Evolutionary conservation across 495 filamentous ascomycete genomes (phyloP).

Genomic region (Neurospora sp.): DNA sequence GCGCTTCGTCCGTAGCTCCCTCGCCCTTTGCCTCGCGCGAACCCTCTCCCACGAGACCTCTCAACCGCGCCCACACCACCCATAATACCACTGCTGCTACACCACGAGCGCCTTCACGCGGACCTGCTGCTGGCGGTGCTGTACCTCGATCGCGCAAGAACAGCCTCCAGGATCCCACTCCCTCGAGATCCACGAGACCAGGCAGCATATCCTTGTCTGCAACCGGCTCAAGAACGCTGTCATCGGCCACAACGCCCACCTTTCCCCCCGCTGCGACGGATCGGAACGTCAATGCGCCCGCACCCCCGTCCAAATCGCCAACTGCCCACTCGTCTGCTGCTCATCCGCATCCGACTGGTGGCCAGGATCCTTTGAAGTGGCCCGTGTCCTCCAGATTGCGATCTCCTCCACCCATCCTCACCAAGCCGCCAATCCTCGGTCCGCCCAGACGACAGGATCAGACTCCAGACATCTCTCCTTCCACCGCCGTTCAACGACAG

Average conservation of each 20-base stretch:
- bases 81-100: not conserved
- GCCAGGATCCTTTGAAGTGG: conserved; percentile 42
- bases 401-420: conserved; percentile 54
- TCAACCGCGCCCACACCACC: not conserved
- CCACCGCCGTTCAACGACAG: not conserved
- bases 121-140: not conserved
- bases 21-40: conserved; percentile 42
- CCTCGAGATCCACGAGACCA: conserved; percentile 44
- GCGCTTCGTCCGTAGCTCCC: conserved; percentile 31
- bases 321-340: conserved; percentile 7
- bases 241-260: conserved; percentile 50
- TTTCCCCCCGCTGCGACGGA: conserved; percentile 49
- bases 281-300: conserved; percentile 45
- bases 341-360: conserved; percentile 42
- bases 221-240: conserved; percentile 51
- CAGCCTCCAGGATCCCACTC: conserved; percentile 57
- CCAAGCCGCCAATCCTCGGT: conserved; percentile 23
- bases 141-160: conserved; percentile 52
- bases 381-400: conserved; percentile 55
- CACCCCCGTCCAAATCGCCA: conserved; percentile 47
- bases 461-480: conserved; percentile 16
- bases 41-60: conserved; percentile 36
- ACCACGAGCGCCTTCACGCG: not conserved
- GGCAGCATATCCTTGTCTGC: conserved; percentile 49
- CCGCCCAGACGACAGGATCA: conserved; percentile 37